These are phyloP conservation scores for Phoenix dactylifera DNA, from an alignment of 176 grass and related monocot genomes.

Conservation along the genomic window DNA sequence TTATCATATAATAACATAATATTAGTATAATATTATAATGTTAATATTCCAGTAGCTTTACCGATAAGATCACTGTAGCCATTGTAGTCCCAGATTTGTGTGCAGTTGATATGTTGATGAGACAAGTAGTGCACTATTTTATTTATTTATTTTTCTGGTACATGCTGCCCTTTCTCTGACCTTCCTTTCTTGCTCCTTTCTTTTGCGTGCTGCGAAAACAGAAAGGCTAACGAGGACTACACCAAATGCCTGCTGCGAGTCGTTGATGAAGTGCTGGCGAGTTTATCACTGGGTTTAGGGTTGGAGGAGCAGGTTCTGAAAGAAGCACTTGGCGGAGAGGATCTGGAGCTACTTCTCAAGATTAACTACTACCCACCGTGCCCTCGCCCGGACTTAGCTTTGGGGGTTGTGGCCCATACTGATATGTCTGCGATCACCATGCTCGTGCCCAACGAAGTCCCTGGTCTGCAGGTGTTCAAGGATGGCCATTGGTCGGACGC, in stretches of 20 bases:
- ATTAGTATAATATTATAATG: no score
- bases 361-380: slow-evolving; percentile 36
- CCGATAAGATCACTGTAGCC: no score
- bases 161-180: no score
- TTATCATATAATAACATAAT: no score
- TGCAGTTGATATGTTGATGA: no score
- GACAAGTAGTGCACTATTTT: no score
- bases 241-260: slow-evolving; percentile 2
- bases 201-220: neutral
- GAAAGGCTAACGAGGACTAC: slow-evolving; percentile 16
- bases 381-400: slow-evolving; percentile 18
- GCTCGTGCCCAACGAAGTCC: slow-evolving; percentile 16
- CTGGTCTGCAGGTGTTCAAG: slow-evolving; percentile 25
- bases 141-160: no score
- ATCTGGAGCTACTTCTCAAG: neutral
- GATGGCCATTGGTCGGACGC: slow-evolving; percentile 16
- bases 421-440: slow-evolving; percentile 22
- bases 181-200: no score
- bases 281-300: slow-evolving; percentile 7
- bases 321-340: neutral
- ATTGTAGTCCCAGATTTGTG: no score
- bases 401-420: slow-evolving; percentile 25
- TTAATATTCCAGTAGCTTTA: no score
- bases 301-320: neutral
- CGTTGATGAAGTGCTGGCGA: slow-evolving; percentile 7